Evolutionary conservation across 768 basidiomycete species (phyloP).

Genomic region (Kwoniella europaea): DNA sequence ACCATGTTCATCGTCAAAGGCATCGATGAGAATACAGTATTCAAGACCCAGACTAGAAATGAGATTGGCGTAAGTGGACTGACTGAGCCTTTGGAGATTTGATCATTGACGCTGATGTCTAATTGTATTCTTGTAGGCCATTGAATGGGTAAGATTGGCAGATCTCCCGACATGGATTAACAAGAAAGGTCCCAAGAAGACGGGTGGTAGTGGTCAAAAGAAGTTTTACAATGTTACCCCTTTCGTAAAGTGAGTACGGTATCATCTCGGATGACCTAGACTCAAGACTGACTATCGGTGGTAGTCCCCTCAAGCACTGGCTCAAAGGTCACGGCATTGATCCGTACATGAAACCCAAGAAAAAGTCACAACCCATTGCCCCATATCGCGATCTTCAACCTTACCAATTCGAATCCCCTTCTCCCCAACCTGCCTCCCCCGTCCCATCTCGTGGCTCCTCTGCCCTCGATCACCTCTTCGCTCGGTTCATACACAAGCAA

Average conservation of each 20-base stretch:
- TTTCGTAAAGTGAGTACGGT: slow-evolving; percentile 69
- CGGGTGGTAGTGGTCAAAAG: slow-evolving; percentile 60
- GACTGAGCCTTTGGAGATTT: not conserved
- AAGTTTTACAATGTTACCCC: slow-evolving; percentile 96
- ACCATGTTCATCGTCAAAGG: slow-evolving; percentile 87
- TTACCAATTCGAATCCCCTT: slow-evolving; percentile 38
- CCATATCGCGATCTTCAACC: slow-evolving; percentile 37
- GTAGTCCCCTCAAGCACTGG: slow-evolving; percentile 50
- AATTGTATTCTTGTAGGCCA: slow-evolving; percentile 67
- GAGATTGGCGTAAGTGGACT: slow-evolving; percentile 82
- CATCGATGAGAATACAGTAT: slow-evolving; percentile 83
- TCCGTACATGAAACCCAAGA: slow-evolving; percentile 35
- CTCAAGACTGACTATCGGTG: not conserved
- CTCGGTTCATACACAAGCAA: slow-evolving; percentile 43
- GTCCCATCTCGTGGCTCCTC: slow-evolving; percentile 1
- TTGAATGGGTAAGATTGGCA: slow-evolving; percentile 88
- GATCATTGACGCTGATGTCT: slow-evolving; percentile 9
- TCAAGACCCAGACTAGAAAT: slow-evolving; percentile 92
- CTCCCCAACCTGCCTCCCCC: slow-evolving; percentile 2
- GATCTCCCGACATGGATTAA: slow-evolving; percentile 91
- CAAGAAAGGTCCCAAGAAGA: slow-evolving; percentile 62
- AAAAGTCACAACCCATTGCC: slow-evolving; percentile 13
- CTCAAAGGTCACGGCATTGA: slow-evolving; percentile 38
- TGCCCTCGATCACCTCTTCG: slow-evolving; percentile 46
- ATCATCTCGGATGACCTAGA: not conserved